Evolutionary conservation across 2,329 filamentous ascomycete genomes (phyloP).

Genomic region (Pyrenophora teres): DNA sequence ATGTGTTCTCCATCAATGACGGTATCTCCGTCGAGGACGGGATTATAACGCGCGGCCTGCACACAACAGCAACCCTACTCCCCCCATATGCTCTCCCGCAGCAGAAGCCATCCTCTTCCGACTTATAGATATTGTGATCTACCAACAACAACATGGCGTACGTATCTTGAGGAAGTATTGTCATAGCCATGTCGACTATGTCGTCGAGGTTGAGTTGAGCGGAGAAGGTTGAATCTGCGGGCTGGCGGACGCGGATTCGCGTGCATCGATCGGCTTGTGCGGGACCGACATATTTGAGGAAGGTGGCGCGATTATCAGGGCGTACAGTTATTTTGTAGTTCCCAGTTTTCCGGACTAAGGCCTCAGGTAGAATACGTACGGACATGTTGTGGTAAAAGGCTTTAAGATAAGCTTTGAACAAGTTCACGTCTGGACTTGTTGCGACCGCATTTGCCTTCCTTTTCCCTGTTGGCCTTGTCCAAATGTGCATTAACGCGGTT

Average conservation of each 20-base stretch:
- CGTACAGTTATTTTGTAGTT: constrained; percentile 7
- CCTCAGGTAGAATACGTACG: constrained; percentile 52
- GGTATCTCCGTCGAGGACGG: constrained; percentile 51
- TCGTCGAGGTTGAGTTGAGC: constrained; percentile 65
- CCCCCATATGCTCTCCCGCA: constrained; percentile 70
- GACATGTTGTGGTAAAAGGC: constrained; percentile 62
- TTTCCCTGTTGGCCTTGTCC: constrained; percentile 45
- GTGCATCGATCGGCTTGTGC: constrained; percentile 45
- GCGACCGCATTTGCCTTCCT: background rate
- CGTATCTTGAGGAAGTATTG: constrained; percentile 61
- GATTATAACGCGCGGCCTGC: constrained; percentile 65
- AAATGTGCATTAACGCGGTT: constrained; percentile 50
- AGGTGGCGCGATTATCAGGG: background rate
- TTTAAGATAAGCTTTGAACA: constrained; percentile 51
- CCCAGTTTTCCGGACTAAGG: constrained; percentile 59
- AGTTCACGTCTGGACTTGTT: constrained; percentile 23
- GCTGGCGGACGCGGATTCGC: constrained; percentile 58
- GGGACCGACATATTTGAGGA: constrained; percentile 54
- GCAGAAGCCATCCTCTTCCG: constrained; percentile 68
- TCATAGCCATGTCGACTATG: constrained; percentile 62
- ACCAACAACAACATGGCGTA: constrained; percentile 63
- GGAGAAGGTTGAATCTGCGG: constrained; percentile 54
- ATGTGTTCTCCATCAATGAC: constrained; percentile 58
- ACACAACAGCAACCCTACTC: constrained; percentile 66
- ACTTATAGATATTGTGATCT: constrained; percentile 68